Base-by-base conservation (phyloP, 2,329 filamentous ascomycete genomes). In the Septoria linicola region DNA sequence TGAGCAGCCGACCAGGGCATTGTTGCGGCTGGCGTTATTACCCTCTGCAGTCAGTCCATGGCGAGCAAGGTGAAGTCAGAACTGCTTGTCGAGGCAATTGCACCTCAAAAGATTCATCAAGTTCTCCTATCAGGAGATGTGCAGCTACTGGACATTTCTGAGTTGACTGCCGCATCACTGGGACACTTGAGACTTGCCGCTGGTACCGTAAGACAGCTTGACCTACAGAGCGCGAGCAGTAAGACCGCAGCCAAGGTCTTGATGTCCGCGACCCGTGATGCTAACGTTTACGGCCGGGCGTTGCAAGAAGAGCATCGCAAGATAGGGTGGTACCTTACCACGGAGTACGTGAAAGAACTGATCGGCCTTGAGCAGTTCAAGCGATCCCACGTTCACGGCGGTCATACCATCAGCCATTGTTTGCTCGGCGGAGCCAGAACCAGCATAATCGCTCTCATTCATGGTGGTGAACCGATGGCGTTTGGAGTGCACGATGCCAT, bases 391-490 rank as follows among this genome's bases (percentile, higher is more conserved):
- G 80, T 84, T 0, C 77, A 80, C 53, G 77, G 74, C 3, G 53
- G 73, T 25, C 4, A 54, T 1, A 74, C 70, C 0, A 62, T 37
- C 3, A 81, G 81, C 0, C 69, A 77, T 59, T 72, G 68, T 4
- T 68, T 85, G 1, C 50, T 36, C 0, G 20, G 76, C 46, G 80
- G 85, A 60, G 6, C 66, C 1, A 46, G 68, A 7, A 84, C 79
- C 0, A 51, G 72, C 1, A 83, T 86, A 40, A 67, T 84, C 0
- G 72, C 81, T 0, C 55, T 85, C n/a, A 85, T 85, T 81, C 78
- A 80, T 7, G 80, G 78, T 1, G 82, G 81, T 7, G 80, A 84
- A 55, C 73, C 81, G 0, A 81, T 86, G 77, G 82, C 82, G 0
- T 63, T 76, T 1, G 81, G 81, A 0, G 70, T 86, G 39, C 79